Evolutionary conservation across 441 rosid species (phyloP), one percentile per base, ranked within the genome.

Genomic region (Eutrema salsugineum): DNA sequence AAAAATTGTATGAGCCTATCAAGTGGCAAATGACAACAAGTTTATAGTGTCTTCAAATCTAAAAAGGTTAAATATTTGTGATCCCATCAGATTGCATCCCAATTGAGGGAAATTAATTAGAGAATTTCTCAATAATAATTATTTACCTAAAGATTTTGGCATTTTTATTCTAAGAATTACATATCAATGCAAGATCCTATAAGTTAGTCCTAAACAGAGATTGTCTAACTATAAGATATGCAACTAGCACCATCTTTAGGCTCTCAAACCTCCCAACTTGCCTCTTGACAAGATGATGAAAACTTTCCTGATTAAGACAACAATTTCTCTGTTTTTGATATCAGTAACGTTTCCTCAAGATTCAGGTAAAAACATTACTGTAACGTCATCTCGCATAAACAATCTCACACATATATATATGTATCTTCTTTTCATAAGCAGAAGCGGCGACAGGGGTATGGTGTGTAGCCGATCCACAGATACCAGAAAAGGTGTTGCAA

Each of bases 401-500:
- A 57, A 10, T 20, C 35, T 55, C 16, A 55, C 44, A 56, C 24
- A 10, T 24, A 54, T 17, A 6, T 14, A 51, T 30, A 3, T 30
- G 5, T 64, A n/a, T 63, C 10, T 11, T 46, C 16, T 22, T 49
- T 11, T 19, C 11, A 14, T 36, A 58, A 43, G 2, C 55, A 61
- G 82, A 48, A 36, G 85, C 73, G 27, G 51, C 81, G 51, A 48
- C 47, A 0, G 88, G 81, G 79, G 79, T 81, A 71, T 87, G 90
- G 88, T 87, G 89, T 42, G 77, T 88, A 72, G 91, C 84, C 0
- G 87, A 90, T 72, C 64, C 33, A 66, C 83, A 85, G 54, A 80
- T 83, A 11, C 88, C 86, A 5, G 88, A 84, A 8, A 70, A 61
- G 1, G 90, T 80, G 51, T 57, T 87, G 83, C 88, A 85, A 72